Percentiles rank a stretch among this genome's conserved stretches.
Conservation (phyloP, 108 stramenopile species). For the Ochromonas danica region DNA sequence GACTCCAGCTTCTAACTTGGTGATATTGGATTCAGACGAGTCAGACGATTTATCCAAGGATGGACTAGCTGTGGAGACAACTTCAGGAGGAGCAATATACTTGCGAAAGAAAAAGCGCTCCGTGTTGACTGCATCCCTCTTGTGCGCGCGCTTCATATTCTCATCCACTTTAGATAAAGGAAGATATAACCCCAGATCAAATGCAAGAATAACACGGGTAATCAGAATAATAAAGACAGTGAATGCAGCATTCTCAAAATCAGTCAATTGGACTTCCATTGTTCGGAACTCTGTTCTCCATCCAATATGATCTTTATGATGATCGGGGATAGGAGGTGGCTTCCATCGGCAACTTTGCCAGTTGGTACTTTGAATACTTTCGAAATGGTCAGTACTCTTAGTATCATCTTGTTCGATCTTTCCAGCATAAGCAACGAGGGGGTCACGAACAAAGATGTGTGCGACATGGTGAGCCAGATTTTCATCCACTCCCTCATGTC, state of each 20-base stretch:
- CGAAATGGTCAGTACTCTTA: conserved; percentile 91
- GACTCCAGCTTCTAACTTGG: too few species aligned
- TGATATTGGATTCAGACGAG: too few species aligned
- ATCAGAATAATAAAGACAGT: conserved; percentile 86
- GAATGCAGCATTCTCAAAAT: conserved; percentile 98
- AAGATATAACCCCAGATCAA: conserved; percentile 93
- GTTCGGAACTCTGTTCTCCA: conserved; percentile 97
- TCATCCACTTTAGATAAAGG: conserved; percentile 92
- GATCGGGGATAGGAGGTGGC: conserved; percentile 85
- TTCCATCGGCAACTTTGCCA: conserved; percentile 99
- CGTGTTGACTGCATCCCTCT: conserved; percentile 71
- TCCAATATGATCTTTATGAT: conserved; percentile 84
- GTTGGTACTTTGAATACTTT: conserved; percentile 97
- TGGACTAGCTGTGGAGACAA: too few species aligned
- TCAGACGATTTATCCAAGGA: too few species aligned
- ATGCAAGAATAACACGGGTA: conserved; percentile 94
- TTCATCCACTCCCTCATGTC: conserved; percentile 81
- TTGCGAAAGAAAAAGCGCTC: conserved; percentile 91
- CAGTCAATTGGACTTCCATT: conserved; percentile 97
- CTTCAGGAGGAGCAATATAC: conserved; percentile 83
- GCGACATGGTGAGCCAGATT: conserved; percentile 89
- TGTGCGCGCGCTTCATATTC: conserved; percentile 95
- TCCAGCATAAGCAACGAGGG: conserved; percentile 64
- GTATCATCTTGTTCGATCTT: conserved; percentile 72
- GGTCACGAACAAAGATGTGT: conserved; percentile 93